A percentile compares a stretch with the other conserved stretches of the same genome.
Conservation (phyloP, 495 filamentous ascomycete species). For the Penicillium odoratum region DNA sequence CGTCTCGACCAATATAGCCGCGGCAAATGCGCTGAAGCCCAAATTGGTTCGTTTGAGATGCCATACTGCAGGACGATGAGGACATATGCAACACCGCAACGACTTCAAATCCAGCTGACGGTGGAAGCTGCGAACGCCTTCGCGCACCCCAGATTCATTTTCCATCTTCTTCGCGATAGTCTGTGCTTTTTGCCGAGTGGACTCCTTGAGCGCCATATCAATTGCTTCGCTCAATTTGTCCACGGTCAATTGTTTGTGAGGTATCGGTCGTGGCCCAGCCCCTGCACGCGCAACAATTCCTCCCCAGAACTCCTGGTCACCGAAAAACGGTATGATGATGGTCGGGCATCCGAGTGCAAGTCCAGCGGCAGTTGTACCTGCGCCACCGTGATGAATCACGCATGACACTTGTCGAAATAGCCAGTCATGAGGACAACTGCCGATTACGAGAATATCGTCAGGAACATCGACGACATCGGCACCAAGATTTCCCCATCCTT, state of each 20-base stretch:
- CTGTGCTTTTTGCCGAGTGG: conserved; percentile 55
- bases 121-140: conserved; percentile 69
- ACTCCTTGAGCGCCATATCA: conserved; percentile 53
- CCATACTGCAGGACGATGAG: conserved; percentile 68
- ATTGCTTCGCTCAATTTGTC: conserved; percentile 65
- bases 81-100: conserved; percentile 64
- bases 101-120: conserved; percentile 59
- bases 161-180: conserved; percentile 60
- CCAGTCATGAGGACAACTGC: conserved; percentile 81
- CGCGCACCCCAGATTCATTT: conserved; percentile 61
- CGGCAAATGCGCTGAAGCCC: conserved; percentile 68
- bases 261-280: conserved; percentile 71
- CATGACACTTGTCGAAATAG: conserved; percentile 72
- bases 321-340: conserved; percentile 80
- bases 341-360: conserved; percentile 69
- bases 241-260: conserved; percentile 64
- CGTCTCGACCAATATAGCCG: conserved; percentile 61
- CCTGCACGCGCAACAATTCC: conserved; percentile 69
- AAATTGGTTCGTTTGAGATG: conserved; percentile 62
- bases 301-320: conserved; percentile 85
- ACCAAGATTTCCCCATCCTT: conserved; percentile 78
- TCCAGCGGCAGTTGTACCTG: conserved; percentile 77
- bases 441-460: conserved; percentile 73
- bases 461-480: conserved; percentile 57
- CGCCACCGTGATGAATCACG: conserved; percentile 82